phyloP scores from a whole-genome alignment of 2,329 filamentous ascomycete genomes.

The Xylaria sp. region DNA sequence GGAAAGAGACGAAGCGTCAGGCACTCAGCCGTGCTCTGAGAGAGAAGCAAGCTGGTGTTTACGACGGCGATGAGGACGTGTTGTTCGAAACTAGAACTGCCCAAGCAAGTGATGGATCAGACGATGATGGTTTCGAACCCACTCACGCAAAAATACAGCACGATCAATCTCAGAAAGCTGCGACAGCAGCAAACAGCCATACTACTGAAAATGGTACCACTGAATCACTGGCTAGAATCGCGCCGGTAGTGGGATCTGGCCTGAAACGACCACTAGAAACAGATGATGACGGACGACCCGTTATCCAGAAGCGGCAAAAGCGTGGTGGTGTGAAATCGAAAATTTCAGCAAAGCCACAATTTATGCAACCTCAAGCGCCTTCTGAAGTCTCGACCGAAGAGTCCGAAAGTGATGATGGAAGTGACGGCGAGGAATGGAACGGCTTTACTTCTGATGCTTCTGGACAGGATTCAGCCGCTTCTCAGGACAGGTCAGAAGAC shows the following conservation, averaged over 20 bases:
- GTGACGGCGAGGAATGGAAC: conserved; percentile 58
- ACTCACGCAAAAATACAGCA: neutral
- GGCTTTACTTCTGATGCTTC: conserved; percentile 59
- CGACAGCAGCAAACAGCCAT: conserved; percentile 18
- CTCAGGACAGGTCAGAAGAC: conserved; percentile 35
- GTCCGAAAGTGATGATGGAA: conserved; percentile 7
- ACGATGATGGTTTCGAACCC: conserved; percentile 31
- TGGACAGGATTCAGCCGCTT: conserved; percentile 27
- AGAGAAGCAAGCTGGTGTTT: conserved; percentile 67
- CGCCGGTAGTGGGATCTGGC: conserved; percentile 65
- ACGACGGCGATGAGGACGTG: conserved; percentile 56
- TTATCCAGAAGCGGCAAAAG: conserved; percentile 82
- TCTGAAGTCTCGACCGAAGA: conserved; percentile 34
- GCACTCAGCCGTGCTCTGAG: conserved; percentile 64
- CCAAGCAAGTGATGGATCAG: conserved; percentile 37
- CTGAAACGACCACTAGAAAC: conserved; percentile 84
- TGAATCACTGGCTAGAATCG: conserved; percentile 2
- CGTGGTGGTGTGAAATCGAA: conserved; percentile 64
- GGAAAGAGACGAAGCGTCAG: conserved; percentile 71
- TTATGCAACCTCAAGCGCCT: conserved; percentile 42
- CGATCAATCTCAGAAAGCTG: neutral
- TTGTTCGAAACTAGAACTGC: conserved; percentile 53
- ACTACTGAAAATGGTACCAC: neutral
- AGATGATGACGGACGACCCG: conserved; percentile 76
- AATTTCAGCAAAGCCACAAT: conserved; percentile 45